Percentiles rank a stretch among this genome's conserved stretches.
phyloP scores from a whole-genome alignment of 179 eudicot species.

The Vitellaria paradoxa region DNA sequence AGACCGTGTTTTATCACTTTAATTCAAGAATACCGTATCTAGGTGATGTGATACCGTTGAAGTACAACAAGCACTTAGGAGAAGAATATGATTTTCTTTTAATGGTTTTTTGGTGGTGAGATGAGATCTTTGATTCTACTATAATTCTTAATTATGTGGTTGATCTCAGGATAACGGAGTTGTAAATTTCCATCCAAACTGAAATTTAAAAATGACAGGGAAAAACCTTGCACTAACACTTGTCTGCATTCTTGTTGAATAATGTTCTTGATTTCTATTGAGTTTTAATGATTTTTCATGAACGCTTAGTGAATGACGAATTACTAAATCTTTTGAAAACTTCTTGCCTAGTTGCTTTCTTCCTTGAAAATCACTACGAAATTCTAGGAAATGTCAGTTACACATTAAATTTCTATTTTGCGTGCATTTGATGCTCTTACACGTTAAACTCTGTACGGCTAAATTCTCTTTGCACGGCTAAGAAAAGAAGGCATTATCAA shows the following conservation, averaged over 20 bases:
- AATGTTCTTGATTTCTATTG: constrained; percentile 24
- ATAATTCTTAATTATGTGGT: constrained; percentile 12
- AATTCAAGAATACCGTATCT: background rate
- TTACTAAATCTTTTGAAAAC: constrained; percentile 13
- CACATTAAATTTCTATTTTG: constrained; percentile 1
- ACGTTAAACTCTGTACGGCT: too few species aligned
- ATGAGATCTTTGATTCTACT: background rate
- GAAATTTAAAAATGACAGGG: constrained; percentile 30
- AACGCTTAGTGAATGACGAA: constrained; percentile 27
- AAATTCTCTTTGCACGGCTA: too few species aligned
- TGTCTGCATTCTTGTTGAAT: constrained; percentile 23
- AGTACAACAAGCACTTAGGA: background rate
- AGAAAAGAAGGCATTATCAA: too few species aligned
- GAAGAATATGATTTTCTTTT: background rate
- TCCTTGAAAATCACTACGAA: constrained; percentile 23
- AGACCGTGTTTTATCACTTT: background rate
- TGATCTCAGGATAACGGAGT: constrained; percentile 39
- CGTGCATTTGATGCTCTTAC: background rate
- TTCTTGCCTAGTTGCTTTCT: constrained; percentile 30
- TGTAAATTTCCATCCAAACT: constrained; percentile 56
- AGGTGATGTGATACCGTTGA: background rate
- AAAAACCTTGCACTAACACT: constrained; percentile 6
- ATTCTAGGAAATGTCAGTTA: constrained; percentile 36
- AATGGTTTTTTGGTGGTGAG: background rate
- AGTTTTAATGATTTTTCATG: constrained; percentile 26